Evolutionary conservation across 805 yeast species (phyloP), one percentile per base, ranked within the genome.

Genomic region (Metschnikowia continentalis): DNA sequence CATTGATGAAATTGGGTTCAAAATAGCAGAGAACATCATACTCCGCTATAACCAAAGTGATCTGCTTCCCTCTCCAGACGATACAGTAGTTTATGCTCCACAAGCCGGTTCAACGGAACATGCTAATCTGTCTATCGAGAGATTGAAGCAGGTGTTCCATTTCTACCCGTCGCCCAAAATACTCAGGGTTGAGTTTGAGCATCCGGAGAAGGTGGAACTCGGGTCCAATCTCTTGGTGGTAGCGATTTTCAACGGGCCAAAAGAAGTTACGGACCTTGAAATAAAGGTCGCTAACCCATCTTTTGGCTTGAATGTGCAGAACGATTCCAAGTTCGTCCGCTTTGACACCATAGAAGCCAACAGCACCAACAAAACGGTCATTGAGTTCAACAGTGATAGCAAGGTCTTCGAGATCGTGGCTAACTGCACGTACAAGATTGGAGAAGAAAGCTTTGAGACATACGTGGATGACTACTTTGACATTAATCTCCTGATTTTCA

Each of bases 401-500:
- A 70, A 69, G 46, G 22, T 59, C 1, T 54, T 70, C 4, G 57
- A 51, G 6, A 40, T 70, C 30, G 54, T 55, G 19, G 62, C 64
- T 4, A 52, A 45, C 2, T 54, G 71, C 10, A 35, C 32, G 1
- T 72, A 68, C 47, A 42, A 52, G 10, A 49, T 53, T 5, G 59
- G 62, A 6, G 60, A 55, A 4, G 61, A 56, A 23, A 43, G 19
- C 5, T 64, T 58, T 55, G 49, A 59, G 46, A 62, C 66, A 54
- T 10, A 43, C 35, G 47, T 70, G 10, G 62, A 61, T 17, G 60
- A 67, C 5, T 70, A 68, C 37, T 61, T 86, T 5, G 84, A 85
- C 52, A 78, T 83, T 5, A 66, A 79, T 0, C 69, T 88, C 36
- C 73, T 79, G 5, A 69, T 88, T 6, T 84, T 90, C 0, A 94